phyloP scores from a whole-genome alignment of 176 grass and related monocot species.

The Ensete glaucum region DNA sequence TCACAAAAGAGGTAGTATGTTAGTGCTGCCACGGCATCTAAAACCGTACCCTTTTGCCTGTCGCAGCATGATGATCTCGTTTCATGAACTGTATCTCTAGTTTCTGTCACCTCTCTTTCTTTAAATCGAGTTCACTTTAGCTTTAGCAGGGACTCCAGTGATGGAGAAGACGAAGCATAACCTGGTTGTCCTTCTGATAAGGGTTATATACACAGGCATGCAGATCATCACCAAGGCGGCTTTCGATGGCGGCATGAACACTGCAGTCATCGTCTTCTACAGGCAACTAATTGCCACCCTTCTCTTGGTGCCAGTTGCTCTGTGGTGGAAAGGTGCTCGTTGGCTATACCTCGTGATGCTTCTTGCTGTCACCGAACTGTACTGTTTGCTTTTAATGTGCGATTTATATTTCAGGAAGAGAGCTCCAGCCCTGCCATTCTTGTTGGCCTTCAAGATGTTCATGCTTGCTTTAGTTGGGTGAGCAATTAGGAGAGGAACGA shows the following conservation, averaged over 20 bases:
- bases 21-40: too few relatives aligned
- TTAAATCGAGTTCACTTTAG: too few relatives aligned
- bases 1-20: too few relatives aligned
- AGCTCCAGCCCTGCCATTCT: slow-evolving; percentile 42
- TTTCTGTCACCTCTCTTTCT: too few relatives aligned
- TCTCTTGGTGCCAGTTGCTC: slow-evolving; percentile 36
- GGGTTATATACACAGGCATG: slow-evolving; percentile 59
- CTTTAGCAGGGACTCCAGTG: neutral
- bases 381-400: neutral
- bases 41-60: too few relatives aligned
- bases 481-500: neutral
- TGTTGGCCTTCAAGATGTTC: slow-evolving; percentile 49
- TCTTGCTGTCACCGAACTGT: neutral
- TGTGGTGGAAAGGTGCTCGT: slow-evolving; percentile 39
- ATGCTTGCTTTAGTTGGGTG: slow-evolving; percentile 58
- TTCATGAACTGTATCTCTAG: too few relatives aligned
- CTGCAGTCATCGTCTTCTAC: slow-evolving; percentile 62
- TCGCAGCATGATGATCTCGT: too few relatives aligned
- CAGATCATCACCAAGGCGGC: slow-evolving; percentile 50
- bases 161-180: slow-evolving; percentile 32
- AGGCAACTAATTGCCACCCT: slow-evolving; percentile 50
- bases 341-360: neutral
- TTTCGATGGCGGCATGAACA: slow-evolving; percentile 54
- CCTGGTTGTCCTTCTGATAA: slow-evolving; percentile 32
- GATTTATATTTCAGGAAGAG: slow-evolving; percentile 29